Percentiles rank a stretch among this genome's conserved stretches.
Conservation (phyloP, 768 basidiomycete species). For the Imleria badia region DNA sequence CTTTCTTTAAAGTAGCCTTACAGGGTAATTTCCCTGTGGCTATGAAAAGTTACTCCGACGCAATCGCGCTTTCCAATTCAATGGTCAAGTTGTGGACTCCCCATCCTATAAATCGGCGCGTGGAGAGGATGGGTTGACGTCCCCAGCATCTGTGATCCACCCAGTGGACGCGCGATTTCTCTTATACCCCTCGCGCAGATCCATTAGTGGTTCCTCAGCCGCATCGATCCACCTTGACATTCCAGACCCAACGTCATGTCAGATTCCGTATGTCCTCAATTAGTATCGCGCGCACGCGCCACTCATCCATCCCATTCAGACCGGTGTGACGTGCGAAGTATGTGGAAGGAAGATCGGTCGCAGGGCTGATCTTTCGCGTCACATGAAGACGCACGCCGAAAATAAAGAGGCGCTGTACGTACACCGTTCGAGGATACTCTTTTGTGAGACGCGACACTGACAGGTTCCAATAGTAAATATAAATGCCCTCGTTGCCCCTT, state of each 20-base stretch:
- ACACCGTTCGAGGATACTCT: not conserved
- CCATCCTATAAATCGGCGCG: conserved; percentile 19
- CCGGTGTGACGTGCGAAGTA: conserved; percentile 3
- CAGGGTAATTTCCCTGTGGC: conserved; percentile 10
- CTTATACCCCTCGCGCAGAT: not conserved
- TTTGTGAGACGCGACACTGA: not conserved
- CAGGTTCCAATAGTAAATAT: conserved; percentile 20
- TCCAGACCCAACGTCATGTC: not conserved
- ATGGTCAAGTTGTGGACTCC: conserved; percentile 14
- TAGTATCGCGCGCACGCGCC: not conserved
- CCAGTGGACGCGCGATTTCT: not conserved
- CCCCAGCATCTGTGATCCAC: not conserved
- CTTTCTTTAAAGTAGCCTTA: conserved; percentile 16
- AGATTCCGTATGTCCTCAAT: conserved; percentile 5
- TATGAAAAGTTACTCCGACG: conserved; percentile 17
- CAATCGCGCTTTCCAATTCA: conserved; percentile 24
- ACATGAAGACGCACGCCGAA: conserved; percentile 23
- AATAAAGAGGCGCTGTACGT: conserved; percentile 29
- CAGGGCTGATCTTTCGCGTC: conserved; percentile 28
- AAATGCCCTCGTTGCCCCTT: conserved; percentile 20
- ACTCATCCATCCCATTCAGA: conserved; percentile 5
- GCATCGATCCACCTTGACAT: not conserved
- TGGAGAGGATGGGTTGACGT: conserved; percentile 1
- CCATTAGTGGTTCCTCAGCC: not conserved
- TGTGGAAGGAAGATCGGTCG: conserved; percentile 22